Evolutionary conservation across 1,139 yeast genomes (phyloP).

Genomic region (Yamadazyma aaseri): DNA sequence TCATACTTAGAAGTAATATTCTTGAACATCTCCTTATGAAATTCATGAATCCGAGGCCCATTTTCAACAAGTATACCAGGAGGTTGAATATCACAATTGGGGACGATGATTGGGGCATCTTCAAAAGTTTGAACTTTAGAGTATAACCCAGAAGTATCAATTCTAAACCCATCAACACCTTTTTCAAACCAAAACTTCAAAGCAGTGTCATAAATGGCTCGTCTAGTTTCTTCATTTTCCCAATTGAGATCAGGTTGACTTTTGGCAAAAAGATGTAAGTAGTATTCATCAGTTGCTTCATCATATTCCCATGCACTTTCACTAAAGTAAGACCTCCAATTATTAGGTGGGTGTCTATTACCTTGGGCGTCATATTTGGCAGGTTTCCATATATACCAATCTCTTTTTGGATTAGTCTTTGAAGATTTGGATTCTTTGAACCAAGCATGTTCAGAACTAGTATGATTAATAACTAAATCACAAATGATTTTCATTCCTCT

Average conservation of each 20-base stretch:
- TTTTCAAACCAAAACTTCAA: slow-evolving; percentile 53
- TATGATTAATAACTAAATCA: slow-evolving; percentile 60
- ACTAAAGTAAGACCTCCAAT: slow-evolving; percentile 53
- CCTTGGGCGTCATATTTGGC: slow-evolving; percentile 48
- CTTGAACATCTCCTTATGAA: slow-evolving; percentile 50
- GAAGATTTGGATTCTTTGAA: slow-evolving; percentile 55
- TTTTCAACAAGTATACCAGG: slow-evolving; percentile 29
- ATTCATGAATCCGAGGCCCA: slow-evolving; percentile 58
- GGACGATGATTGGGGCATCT: slow-evolving; percentile 49
- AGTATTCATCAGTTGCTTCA: slow-evolving; percentile 51
- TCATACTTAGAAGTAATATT: slow-evolving; percentile 47
- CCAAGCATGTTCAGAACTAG: slow-evolving; percentile 57
- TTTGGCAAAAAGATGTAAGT: slow-evolving; percentile 50
- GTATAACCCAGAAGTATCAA: slow-evolving; percentile 54
- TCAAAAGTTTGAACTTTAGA: slow-evolving; percentile 47
- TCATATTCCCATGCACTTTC: slow-evolving; percentile 60
- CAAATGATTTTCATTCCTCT: slow-evolving; percentile 52
- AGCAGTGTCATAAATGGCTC: slow-evolving; percentile 50
- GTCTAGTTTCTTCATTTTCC: slow-evolving; percentile 52
- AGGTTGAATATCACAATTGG: slow-evolving; percentile 42
- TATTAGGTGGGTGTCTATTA: slow-evolving; percentile 53
- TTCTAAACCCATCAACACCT: slow-evolving; percentile 60
- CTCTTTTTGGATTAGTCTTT: slow-evolving; percentile 52
- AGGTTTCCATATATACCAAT: slow-evolving; percentile 61
- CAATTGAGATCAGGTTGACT: slow-evolving; percentile 61